Percentiles rank a stretch among this genome's conserved stretches.
phyloP scores from a whole-genome alignment of 352 stramenopile species.

The Peronosclerospora sorghi region DNA sequence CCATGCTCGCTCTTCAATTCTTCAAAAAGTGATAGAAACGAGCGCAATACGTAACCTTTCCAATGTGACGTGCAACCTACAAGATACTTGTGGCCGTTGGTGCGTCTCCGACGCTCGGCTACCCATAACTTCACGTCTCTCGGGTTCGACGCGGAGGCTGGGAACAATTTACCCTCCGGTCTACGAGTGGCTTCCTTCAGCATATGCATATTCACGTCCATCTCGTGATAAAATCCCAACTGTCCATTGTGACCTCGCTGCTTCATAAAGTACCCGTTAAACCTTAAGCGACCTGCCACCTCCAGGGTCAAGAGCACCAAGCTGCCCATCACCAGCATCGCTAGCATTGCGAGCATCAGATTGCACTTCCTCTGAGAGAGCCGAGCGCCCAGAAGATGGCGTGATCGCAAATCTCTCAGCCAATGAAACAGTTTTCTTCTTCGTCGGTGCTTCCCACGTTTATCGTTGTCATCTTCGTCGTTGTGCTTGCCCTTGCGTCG shows the following conservation, averaged over 20 bases:
- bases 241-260: slow-evolving; percentile 29
- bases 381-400: slow-evolving; percentile 1
- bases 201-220: slow-evolving; percentile 59
- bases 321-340: slow-evolving; percentile 18
- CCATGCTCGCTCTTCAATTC: slow-evolving; percentile 47
- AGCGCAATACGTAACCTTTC: slow-evolving; percentile 53
- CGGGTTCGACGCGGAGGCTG: slow-evolving; percentile 21
- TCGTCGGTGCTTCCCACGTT: slow-evolving; percentile 9
- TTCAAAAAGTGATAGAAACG: slow-evolving; percentile 55
- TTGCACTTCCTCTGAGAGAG: slow-evolving; percentile 6
- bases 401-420: slow-evolving; percentile 2
- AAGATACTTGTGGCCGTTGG: slow-evolving; percentile 62
- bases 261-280: slow-evolving; percentile 33
- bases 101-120: slow-evolving; percentile 40
- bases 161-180: slow-evolving; percentile 34
- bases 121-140: slow-evolving; percentile 57
- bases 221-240: slow-evolving; percentile 71
- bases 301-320: slow-evolving; percentile 32
- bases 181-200: slow-evolving; percentile 26
- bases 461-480: slow-evolving; percentile 23
- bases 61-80: slow-evolving; percentile 53
- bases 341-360: slow-evolving; percentile 6
- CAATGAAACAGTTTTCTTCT: slow-evolving; percentile 1
- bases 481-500: background rate
- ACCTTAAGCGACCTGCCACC: slow-evolving; percentile 34